Percentiles rank a stretch among this genome's conserved stretches.
These are phyloP conservation scores for Yarrowia porcina DNA, from an alignment of 805 yeast genomes.

Conservation along the genomic window DNA sequence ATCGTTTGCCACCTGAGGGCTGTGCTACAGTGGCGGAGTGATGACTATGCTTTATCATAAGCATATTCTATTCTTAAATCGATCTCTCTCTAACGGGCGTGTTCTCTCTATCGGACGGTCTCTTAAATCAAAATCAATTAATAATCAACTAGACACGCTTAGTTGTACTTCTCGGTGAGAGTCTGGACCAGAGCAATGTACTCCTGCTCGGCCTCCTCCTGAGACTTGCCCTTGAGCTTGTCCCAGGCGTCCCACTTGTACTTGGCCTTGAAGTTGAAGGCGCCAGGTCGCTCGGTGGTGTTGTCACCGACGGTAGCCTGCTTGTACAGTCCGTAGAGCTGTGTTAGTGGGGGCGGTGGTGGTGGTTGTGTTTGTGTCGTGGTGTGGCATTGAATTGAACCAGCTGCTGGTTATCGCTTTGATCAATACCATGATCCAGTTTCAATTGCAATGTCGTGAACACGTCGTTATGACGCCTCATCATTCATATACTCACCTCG, in stretches of 20 bases:
- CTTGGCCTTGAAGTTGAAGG: constrained; percentile 90
- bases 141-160: not conserved
- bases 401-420: too few species aligned
- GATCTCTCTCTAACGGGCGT: too few species aligned
- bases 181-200: constrained; percentile 42
- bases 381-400: too few species aligned
- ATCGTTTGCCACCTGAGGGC: not conserved
- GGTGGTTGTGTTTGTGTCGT: not conserved
- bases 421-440: too few species aligned
- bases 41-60: too few species aligned
- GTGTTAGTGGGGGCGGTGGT: too few species aligned
- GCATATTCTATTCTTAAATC: too few species aligned
- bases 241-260: constrained; percentile 99
- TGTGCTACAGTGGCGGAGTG: not conserved
- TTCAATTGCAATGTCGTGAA: too few species aligned
- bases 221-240: constrained; percentile 75
- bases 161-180: constrained; percentile 33
- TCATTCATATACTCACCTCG: constrained; percentile 38
- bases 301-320: constrained; percentile 98
- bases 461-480: too few species aligned
- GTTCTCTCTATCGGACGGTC: too few species aligned
- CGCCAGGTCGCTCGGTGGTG: constrained; percentile 79
- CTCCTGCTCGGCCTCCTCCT: constrained; percentile 86
- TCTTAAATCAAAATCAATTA: not conserved
- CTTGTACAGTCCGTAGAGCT: constrained; percentile 86